These are phyloP conservation scores for Lentinula edodes DNA, from an alignment of 768 basidiomycete genomes.

Conservation along the genomic window DNA sequence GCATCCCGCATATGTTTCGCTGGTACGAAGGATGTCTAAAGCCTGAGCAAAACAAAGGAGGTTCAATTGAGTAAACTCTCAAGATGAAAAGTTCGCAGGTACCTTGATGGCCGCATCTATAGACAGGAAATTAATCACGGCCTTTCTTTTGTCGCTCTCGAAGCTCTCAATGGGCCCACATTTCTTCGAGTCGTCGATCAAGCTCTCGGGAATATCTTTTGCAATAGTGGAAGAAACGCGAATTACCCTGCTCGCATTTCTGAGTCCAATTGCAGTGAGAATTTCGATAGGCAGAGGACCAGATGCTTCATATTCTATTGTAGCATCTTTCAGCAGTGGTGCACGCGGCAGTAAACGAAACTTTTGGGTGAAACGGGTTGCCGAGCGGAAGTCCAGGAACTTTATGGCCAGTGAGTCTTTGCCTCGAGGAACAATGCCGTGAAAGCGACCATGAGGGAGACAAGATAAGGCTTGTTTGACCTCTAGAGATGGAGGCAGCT, in stretches of 20 bases:
- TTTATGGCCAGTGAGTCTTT: background rate
- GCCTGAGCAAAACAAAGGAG: background rate
- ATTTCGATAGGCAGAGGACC: background rate
- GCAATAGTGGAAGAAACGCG: background rate
- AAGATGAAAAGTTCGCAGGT: background rate
- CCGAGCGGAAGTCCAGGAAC: background rate
- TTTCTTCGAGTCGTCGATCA: background rate
- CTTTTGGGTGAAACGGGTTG: background rate
- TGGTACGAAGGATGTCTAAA: background rate
- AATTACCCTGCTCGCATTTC: conserved; percentile 1
- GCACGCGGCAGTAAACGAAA: background rate
- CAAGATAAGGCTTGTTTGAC: background rate
- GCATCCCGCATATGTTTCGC: background rate
- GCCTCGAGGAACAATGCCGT: background rate
- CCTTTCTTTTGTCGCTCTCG: background rate
- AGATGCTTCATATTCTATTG: background rate
- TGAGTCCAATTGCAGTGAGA: background rate
- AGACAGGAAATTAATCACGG: background rate
- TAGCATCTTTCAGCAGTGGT: background rate
- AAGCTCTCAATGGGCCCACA: background rate
- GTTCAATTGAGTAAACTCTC: background rate
- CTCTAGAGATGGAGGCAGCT: background rate
- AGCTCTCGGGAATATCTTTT: background rate
- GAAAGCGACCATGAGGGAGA: background rate
- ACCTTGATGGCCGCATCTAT: conserved; percentile 1